These are phyloP conservation scores for Claviceps citrina DNA, from an alignment of 2,329 filamentous ascomycete species.

Conservation along the genomic window DNA sequence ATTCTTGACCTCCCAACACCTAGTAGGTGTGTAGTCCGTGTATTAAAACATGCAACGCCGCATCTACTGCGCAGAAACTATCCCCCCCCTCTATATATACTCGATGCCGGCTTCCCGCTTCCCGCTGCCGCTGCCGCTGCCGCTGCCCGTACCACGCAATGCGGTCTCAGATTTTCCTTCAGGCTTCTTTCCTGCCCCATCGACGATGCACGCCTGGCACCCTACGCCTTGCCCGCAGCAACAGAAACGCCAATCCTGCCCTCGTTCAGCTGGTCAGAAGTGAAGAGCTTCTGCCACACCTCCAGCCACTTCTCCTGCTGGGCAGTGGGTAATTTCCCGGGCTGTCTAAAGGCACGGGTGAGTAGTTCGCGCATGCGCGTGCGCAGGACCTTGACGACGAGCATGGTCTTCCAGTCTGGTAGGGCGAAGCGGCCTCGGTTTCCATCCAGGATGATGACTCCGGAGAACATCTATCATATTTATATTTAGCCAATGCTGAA, in stretches of 20 bases:
- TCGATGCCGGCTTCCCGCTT: too few relatives aligned
- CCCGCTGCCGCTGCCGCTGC: too few relatives aligned
- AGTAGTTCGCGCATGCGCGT: constrained; percentile 61
- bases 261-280: constrained; percentile 28
- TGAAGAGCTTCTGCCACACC: constrained; percentile 57
- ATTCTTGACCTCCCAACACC: too few relatives aligned
- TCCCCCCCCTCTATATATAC: too few relatives aligned
- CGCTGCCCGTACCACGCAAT: too few relatives aligned
- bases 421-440: constrained; percentile 74
- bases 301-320: constrained; percentile 62
- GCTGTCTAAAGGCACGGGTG: constrained; percentile 52
- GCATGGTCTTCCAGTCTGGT: constrained; percentile 76
- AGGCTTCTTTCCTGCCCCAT: not conserved
- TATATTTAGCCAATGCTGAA: too few relatives aligned
- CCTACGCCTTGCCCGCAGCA: constrained; percentile 16
- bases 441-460: constrained; percentile 73
- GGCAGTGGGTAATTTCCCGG: constrained; percentile 44
- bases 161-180: too few relatives aligned
- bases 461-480: constrained; percentile 82
- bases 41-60: too few relatives aligned
- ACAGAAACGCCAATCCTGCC: constrained; percentile 14
- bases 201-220: constrained; percentile 1
- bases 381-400: constrained; percentile 73
- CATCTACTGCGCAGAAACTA: too few relatives aligned
- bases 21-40: too few relatives aligned